Conservation (phyloP, 495 filamentous ascomycete genomes). For the Tuber magnatum region DNA sequence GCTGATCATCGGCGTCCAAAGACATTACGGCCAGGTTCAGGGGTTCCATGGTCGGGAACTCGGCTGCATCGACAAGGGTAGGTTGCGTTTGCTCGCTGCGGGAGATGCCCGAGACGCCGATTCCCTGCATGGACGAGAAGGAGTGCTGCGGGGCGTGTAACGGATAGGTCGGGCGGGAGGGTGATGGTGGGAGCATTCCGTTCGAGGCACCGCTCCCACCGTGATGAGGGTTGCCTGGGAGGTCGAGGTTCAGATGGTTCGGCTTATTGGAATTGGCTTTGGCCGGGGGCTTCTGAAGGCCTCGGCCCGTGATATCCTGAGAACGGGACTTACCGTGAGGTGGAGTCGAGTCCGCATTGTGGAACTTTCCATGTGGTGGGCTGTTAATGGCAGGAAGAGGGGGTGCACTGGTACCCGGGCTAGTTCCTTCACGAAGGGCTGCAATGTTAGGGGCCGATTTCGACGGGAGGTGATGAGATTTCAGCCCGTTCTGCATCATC, state of each 20-base stretch:
- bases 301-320: slow-evolving; percentile 32
- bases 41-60: slow-evolving; percentile 44
- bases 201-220: slow-evolving; percentile 11
- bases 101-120: slow-evolving; percentile 48
- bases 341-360: slow-evolving; percentile 8
- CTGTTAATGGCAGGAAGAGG: slow-evolving; percentile 19
- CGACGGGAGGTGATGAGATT: slow-evolving; percentile 38
- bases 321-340: slow-evolving; percentile 35
- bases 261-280: slow-evolving; percentile 19
- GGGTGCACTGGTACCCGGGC: slow-evolving; percentile 5
- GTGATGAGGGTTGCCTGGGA: slow-evolving; percentile 15
- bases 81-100: slow-evolving; percentile 24
- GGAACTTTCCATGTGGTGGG: slow-evolving; percentile 5
- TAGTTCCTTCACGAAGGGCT: slow-evolving; percentile 27
- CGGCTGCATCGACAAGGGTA: slow-evolving; percentile 21
- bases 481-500: slow-evolving; percentile 23
- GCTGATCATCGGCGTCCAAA: slow-evolving; percentile 47
- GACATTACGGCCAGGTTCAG: slow-evolving; percentile 50
- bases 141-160: slow-evolving; percentile 22
- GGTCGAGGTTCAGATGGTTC: slow-evolving; percentile 34
- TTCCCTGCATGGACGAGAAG: slow-evolving; percentile 44
- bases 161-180: slow-evolving; percentile 28
- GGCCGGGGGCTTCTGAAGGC: neutral
- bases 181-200: slow-evolving; percentile 35
- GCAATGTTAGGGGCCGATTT: slow-evolving; percentile 40